A percentile compares a stretch with the other conserved stretches of the same genome.
These are phyloP conservation scores for Candida endomychidarum DNA, from an alignment of 805 yeast genomes.

Conservation along the genomic window DNA sequence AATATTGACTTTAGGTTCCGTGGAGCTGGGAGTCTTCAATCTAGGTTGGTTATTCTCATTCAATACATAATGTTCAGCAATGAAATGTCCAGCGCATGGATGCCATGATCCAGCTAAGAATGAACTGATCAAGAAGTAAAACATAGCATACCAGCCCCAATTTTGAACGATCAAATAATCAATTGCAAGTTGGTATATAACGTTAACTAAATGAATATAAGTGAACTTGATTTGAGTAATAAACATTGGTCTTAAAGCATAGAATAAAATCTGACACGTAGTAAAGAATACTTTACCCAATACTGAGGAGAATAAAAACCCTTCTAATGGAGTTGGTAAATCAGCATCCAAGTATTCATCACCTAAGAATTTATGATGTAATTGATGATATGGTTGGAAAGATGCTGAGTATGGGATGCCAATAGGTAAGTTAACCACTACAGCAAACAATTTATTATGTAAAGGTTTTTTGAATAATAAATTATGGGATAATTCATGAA, in stretches of 20 bases:
- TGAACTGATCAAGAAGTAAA: slow-evolving; percentile 71
- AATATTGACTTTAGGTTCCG: slow-evolving; percentile 23
- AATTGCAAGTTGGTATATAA: slow-evolving; percentile 55
- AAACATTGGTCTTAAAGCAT: slow-evolving; percentile 88
- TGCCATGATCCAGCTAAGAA: slow-evolving; percentile 90
- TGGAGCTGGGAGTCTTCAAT: background rate
- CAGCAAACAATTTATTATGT: slow-evolving; percentile 73
- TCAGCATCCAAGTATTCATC: slow-evolving; percentile 84
- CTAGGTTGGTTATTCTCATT: slow-evolving; percentile 50
- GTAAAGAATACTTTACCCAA: slow-evolving; percentile 90
- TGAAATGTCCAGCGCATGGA: slow-evolving; percentile 94
- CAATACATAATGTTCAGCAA: slow-evolving; percentile 88
- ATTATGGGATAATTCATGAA: slow-evolving; percentile 87
- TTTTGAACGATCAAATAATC: slow-evolving; percentile 56
- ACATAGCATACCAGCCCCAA: slow-evolving; percentile 65
- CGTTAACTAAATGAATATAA: slow-evolving; percentile 68
- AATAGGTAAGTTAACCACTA: slow-evolving; percentile 78
- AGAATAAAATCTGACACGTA: slow-evolving; percentile 83
- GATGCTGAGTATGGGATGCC: slow-evolving; percentile 90
- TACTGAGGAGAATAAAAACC: slow-evolving; percentile 67
- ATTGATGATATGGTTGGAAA: slow-evolving; percentile 85
- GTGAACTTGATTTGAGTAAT: slow-evolving; percentile 75
- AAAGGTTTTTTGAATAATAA: slow-evolving; percentile 77
- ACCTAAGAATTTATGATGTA: slow-evolving; percentile 89
- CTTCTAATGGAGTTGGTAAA: slow-evolving; percentile 79